Base-by-base conservation (phyloP, 1,284 basidiomycete species). In the Tremellales sp. region DNA sequence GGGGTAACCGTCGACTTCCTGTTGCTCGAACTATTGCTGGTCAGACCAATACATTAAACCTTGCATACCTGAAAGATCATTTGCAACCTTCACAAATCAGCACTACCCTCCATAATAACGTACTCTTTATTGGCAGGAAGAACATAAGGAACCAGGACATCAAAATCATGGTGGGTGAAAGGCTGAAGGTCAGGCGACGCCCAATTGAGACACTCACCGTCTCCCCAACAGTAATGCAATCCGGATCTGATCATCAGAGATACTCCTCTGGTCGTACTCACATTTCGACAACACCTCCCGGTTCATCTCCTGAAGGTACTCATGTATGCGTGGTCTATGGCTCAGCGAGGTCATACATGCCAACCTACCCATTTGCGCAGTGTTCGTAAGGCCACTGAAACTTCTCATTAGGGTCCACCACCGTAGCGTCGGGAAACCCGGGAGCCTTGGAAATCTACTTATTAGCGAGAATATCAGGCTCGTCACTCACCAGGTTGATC, bases 241-340 rank as follows among this genome's bases (percentile, higher is more conserved):
- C 45, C 16, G 38, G 38, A 16, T 47, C 45, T 47, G 22, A 21
- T n/a, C n/a, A n/a, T n/a, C n/a, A n/a, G n/a, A n/a, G n/a, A n/a
- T n/a, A n/a, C n/a, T n/a, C n/a, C n/a, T n/a, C n/a, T n/a, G n/a
- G n/a, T n/a, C n/a, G n/a, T 27, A 35, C 33, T 43, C 38, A 47
- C 42, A 48, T 36, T 46, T 40, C 16, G 45, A 46, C 18, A 83
- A 73, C 1, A 84, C 80, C 56, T 80, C 74, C 14, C 60, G 50
- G 45, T 80, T 66, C 82, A 85, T 84, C 69, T 86, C 80, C 51
- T 78, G 75, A 28, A 87, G 61, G 57, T 77, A 87, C 54, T 84
- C 80, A 63, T 85, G 82, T 1, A 86, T 79, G 5, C 74, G 73
- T 4, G 83, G 83, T 1, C 83, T 81, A 56, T 31, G 26, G 8